phyloP scores from a whole-genome alignment of 169 alveolate genomes.

The Eimeria necatrix region DNA sequence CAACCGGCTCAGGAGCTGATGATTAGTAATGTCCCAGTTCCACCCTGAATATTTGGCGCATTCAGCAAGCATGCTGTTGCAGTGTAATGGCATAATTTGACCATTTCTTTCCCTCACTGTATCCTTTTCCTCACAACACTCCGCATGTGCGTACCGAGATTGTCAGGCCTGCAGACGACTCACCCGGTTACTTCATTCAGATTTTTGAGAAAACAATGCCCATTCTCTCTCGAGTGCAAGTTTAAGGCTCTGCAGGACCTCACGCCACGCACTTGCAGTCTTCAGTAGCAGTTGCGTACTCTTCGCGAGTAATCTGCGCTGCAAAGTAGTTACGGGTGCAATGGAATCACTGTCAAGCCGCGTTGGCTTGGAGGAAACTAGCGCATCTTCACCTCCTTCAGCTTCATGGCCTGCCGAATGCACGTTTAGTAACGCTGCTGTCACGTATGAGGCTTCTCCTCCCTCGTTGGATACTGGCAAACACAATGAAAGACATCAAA shows the following conservation, averaged over 20 bases:
- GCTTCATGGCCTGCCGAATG: background rate
- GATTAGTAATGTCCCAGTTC: background rate
- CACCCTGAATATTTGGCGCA: background rate
- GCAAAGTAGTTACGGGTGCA: background rate
- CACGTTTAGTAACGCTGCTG: background rate
- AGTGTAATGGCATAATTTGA: background rate
- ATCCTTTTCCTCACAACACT: background rate
- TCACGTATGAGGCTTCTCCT: background rate
- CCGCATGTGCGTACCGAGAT: background rate
- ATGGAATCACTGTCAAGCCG: constrained; percentile 41
- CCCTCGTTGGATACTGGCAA: background rate
- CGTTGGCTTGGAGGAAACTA: background rate
- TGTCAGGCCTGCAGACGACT: constrained; percentile 33
- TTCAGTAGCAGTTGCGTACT: background rate
- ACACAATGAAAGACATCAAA: background rate
- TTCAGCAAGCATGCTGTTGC: background rate
- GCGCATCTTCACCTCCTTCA: background rate
- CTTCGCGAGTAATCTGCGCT: background rate
- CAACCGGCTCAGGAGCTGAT: background rate
- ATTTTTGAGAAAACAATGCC: background rate
- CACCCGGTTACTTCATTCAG: background rate
- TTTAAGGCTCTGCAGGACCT: too few relatives aligned
- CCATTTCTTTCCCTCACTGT: background rate
- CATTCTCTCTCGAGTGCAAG: background rate
- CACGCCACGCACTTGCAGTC: background rate